Conservation (phyloP, 2,329 filamentous ascomycete genomes). For the Botrytis medusae region DNA sequence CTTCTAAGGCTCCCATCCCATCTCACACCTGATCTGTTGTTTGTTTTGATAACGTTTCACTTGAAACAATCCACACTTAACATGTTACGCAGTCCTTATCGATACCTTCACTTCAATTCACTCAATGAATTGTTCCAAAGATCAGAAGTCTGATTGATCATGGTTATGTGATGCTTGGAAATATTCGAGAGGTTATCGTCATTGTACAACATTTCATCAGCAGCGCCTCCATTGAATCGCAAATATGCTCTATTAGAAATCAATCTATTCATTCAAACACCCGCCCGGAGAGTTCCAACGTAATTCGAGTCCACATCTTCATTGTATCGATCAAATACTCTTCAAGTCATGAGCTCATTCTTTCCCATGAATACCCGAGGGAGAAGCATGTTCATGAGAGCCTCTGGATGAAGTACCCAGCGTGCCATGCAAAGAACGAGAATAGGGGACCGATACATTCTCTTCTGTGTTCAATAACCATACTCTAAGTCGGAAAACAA, state of each 20-base stretch:
- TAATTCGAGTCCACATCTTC: neutral
- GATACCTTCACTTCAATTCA: neutral
- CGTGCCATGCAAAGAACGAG: neutral
- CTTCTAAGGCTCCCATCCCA: neutral
- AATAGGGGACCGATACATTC: neutral
- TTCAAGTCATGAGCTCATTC: slow-evolving; percentile 1
- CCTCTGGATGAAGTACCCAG: neutral
- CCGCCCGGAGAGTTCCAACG: neutral
- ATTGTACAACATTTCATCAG: neutral
- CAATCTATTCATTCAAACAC: neutral
- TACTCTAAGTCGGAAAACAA: neutral
- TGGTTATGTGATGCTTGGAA: neutral
- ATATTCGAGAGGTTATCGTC: too few species aligned
- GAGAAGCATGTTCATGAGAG: neutral
- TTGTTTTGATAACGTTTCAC: neutral
- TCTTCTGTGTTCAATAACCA: neutral
- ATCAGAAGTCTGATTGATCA: neutral
- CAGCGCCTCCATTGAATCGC: neutral
- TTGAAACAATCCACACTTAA: neutral
- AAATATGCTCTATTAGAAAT: neutral
- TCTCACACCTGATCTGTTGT: neutral
- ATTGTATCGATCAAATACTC: neutral
- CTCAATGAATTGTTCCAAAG: neutral
- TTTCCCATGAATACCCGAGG: neutral
- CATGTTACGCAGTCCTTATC: neutral